Evolutionary conservation across 805 yeast genomes (phyloP), one percentile per base, ranked within the genome.

Genomic region (Cyberlindnera lachancei): DNA sequence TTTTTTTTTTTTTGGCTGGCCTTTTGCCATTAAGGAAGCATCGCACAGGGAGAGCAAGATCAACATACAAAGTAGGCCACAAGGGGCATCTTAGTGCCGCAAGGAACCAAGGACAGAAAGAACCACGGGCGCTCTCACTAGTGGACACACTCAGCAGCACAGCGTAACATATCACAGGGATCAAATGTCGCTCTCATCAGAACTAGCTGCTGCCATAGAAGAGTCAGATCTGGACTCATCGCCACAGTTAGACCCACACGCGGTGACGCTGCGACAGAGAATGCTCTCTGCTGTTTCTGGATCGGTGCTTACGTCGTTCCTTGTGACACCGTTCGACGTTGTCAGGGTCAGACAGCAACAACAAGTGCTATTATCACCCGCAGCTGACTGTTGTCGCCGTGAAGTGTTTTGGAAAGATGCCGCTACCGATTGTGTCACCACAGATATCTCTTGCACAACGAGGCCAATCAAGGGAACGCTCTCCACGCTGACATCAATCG

Each of bases 201-300:
- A 44, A 29, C 34, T 44, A 11, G 48, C 45, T 6, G 48, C 46
- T 8, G 42, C 45, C 3, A 37, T 44, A 8, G 45, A 40, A 25
- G 46, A 44, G 35, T 34, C 41, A 3, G 44, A 42, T 17, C 41
- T 41, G 15, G 27, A 33, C 11, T 33, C 25, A 6, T 29, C 44
- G 27, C 25, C 31, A 19, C 26, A 22, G 18, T n/a, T 15, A 35
- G 24, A 31, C 30, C 24, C 10, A 64, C n/a, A n/a, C n/a, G 17
- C 62, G 13, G 69, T 73, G 36, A 60, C 77, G 6, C 44, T 73
- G 17, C 42, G 59, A 4, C 85, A 83, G 47, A 55, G 87, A 30
- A 80, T 83, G 88, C 54, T 78, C 21, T 78, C 88, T 45, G 92
- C 94, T 0, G 76, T 86, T 45, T 64, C 75, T 28, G 94, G 94